phyloP scores from a whole-genome alignment of 257 asterid genomes.

The Primulina tabacum region DNA sequence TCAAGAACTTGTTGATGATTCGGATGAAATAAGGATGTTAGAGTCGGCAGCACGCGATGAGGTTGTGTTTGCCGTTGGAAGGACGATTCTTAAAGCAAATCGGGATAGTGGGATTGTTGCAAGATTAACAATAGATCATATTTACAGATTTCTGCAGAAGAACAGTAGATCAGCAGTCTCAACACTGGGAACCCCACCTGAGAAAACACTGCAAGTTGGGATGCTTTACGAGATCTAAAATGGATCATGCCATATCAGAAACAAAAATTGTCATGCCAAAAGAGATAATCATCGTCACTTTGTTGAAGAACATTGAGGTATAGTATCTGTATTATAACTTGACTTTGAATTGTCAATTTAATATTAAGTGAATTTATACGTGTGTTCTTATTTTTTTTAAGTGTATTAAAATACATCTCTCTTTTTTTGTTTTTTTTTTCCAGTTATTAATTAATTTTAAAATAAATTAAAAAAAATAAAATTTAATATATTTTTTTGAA shows the following conservation, averaged over 20 bases:
- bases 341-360: too few relatives aligned
- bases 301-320: neutral
- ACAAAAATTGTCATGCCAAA: neutral
- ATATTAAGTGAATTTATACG: too few relatives aligned
- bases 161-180: conserved; percentile 51
- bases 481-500: too few relatives aligned
- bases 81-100: conserved; percentile 47
- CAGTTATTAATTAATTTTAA: too few relatives aligned
- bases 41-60: conserved; percentile 34
- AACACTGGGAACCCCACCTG: conserved; percentile 40
- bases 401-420: too few relatives aligned
- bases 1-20: conserved; percentile 26
- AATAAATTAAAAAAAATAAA: too few relatives aligned
- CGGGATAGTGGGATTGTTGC: conserved; percentile 36
- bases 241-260: neutral
- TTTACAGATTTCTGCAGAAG: conserved; percentile 70
- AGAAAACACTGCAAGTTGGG: conserved; percentile 59
- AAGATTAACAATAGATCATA: conserved; percentile 39
- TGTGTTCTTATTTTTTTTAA: too few relatives aligned
- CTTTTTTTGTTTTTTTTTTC: too few relatives aligned
- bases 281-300: neutral
- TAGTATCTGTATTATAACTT: neutral
- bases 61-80: conserved; percentile 39
- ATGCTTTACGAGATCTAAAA: conserved; percentile 51
- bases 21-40: conserved; percentile 32